Evolutionary conservation across 2,329 filamentous ascomycete genomes (phyloP), one percentile per base, ranked within the genome.

Genomic region (Sclerotinia sclerotiorum): DNA sequence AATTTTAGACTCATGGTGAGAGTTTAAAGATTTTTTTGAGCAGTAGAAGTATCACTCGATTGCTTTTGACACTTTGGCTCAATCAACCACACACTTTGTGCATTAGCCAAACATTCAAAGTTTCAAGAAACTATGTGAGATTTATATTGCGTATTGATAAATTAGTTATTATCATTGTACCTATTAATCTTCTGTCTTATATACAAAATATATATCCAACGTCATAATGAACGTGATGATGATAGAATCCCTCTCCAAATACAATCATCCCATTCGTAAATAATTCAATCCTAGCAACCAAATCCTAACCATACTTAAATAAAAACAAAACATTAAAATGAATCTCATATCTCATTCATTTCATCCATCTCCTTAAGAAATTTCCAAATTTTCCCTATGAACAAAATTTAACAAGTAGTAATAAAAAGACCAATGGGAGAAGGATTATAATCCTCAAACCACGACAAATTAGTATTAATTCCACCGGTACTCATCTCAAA

Each of bases 371-470:
- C 19, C n/a, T 27, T 13, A n/a, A 11, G 17, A 5, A 1, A 2
- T 24, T 29, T 48, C 8, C 15, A 3, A 6, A 46, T 27, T 46
- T n/a, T 13, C 8, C 27, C 11, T 7, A 10, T 1, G 13, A 19
- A 61, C 19, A 29, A 35, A n/a, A 61, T 48, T 66, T 69, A 72
- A 42, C 70, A 73, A 1, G 60, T 29, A 3, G 71, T 73, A 29
- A 82, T 78, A 70, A 77, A 81, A 70, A 82, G 69, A 17, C 80
- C 80, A 56, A 82, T 76, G n/a, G 81, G 79, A 49, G 77, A 79
- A 6, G 80, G 80, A 73, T 88, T 88, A 72, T 80, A 88, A 75
- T 90, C 87, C 79, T 91, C 83, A 79, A 90, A 89, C 78, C 84
- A 91, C 68, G 84, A 78, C 51, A 90, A 77, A 60, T 80, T 75